A percentile compares a stretch with the other conserved stretches of the same genome.
phyloP scores from a whole-genome alignment of 441 rosid species.

The Corymbia citriodora region DNA sequence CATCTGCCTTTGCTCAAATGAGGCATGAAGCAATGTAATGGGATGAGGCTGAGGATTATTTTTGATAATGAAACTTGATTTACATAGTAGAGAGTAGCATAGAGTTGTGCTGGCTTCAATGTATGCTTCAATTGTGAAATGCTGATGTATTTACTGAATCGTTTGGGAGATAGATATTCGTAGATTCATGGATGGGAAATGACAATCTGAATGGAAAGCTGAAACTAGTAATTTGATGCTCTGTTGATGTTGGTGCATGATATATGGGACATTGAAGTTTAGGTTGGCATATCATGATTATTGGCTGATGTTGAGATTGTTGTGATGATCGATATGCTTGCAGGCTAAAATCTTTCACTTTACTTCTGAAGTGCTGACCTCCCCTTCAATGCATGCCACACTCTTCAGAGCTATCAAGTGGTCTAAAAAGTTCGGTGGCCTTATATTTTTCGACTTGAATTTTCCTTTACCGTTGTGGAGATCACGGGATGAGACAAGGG shows the following conservation, averaged over 20 bases:
- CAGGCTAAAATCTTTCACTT: conserved; percentile 91
- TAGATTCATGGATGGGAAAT: neutral
- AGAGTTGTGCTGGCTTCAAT: neutral
- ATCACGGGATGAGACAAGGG: conserved; percentile 62
- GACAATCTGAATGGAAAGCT: neutral
- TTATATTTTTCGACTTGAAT: conserved; percentile 71
- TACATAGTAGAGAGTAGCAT: neutral
- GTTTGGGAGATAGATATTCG: neutral
- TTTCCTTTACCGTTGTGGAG: conserved; percentile 78
- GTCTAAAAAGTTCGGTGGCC: conserved; percentile 80
- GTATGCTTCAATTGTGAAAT: neutral
- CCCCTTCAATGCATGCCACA: conserved; percentile 47
- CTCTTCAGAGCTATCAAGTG: conserved; percentile 56
- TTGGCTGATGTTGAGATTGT: neutral
- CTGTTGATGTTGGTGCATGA: neutral
- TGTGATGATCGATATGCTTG: conserved; percentile 2
- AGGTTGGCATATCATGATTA: neutral
- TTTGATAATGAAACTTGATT: neutral
- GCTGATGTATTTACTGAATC: neutral
- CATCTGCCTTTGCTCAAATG: neutral
- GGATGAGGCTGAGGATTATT: neutral
- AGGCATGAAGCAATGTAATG: neutral
- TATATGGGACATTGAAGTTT: neutral
- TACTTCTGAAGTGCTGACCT: conserved; percentile 67
- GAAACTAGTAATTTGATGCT: neutral